Percentiles rank a stretch among this genome's conserved stretches.
Conservation (phyloP, 2,329 filamentous ascomycete species). For the Aspergillus terreus region DNA sequence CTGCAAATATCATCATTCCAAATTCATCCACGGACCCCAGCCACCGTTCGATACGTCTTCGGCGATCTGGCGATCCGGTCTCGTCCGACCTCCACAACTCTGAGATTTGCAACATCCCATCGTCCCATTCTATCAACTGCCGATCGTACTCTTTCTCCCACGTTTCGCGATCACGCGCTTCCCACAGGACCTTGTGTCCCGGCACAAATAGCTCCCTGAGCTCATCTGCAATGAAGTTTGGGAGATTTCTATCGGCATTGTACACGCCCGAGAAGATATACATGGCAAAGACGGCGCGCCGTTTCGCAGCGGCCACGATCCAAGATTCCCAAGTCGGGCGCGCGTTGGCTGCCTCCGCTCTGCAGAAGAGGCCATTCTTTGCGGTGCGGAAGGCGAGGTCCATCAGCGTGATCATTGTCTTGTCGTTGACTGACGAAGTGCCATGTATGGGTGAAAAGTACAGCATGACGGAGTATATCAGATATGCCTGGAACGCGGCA, state of each 20-base stretch:
- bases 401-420: constrained; percentile 50
- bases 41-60: constrained; percentile 47
- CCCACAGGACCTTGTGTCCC: constrained; percentile 43
- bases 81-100: constrained; percentile 50
- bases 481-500: constrained; percentile 50
- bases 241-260: constrained; percentile 40
- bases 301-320: constrained; percentile 52
- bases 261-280: constrained; percentile 54
- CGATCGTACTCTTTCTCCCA: constrained; percentile 47
- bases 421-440: constrained; percentile 33
- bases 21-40: constrained; percentile 51
- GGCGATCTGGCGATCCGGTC: constrained; percentile 26
- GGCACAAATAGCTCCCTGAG: constrained; percentile 45
- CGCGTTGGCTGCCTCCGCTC: constrained; percentile 35
- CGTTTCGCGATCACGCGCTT: constrained; percentile 27
- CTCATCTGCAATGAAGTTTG: constrained; percentile 50
- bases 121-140: constrained; percentile 42
- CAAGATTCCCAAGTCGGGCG: constrained; percentile 53
- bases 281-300: constrained; percentile 50
- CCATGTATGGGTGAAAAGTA: constrained; percentile 39
- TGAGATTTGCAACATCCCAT: constrained; percentile 43
- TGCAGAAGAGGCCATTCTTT: constrained; percentile 43
- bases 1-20: constrained; percentile 51
- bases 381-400: constrained; percentile 44
- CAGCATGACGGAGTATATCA: constrained; percentile 50